These are phyloP conservation scores for Diaporthe longicolla DNA, from an alignment of 2,329 filamentous ascomycete species.

Conservation along the genomic window DNA sequence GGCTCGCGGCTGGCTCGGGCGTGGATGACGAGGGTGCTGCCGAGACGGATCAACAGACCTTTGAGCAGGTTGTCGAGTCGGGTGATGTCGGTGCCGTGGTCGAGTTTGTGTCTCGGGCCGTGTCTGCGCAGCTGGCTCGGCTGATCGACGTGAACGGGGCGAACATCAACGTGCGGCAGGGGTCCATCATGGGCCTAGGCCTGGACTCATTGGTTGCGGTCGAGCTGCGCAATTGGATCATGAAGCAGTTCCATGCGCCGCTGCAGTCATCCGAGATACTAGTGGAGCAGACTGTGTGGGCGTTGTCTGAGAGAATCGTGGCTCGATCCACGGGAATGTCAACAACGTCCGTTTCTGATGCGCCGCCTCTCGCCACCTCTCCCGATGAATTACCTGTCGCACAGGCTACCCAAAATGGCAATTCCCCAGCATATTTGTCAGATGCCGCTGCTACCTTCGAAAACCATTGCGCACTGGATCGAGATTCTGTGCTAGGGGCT, in stretches of 20 bases:
- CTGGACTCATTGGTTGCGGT: constrained; percentile 65
- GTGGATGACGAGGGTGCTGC: background rate
- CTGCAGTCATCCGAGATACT: constrained; percentile 67
- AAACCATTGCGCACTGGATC: too few relatives aligned
- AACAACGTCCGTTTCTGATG: too few relatives aligned
- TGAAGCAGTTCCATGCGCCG: constrained; percentile 60
- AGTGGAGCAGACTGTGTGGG: constrained; percentile 36
- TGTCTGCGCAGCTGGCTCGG: constrained; percentile 7
- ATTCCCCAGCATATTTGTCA: too few relatives aligned
- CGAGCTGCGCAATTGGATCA: constrained; percentile 65
- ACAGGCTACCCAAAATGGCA: too few relatives aligned
- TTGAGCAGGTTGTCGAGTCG: background rate
- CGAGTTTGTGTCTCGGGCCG: background rate
- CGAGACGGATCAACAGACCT: background rate
- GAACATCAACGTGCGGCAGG: constrained; percentile 24
- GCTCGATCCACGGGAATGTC: constrained; percentile 36
- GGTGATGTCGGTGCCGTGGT: background rate
- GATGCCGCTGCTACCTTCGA: too few relatives aligned
- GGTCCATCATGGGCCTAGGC: constrained; percentile 45
- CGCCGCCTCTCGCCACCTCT: too few relatives aligned
- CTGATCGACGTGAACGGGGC: constrained; percentile 38
- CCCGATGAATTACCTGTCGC: too few relatives aligned
- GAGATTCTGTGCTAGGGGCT: too few relatives aligned
- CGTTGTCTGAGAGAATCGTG: constrained; percentile 40
- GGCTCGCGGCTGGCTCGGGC: background rate